A percentile compares a stretch with the other conserved stretches of the same genome.
phyloP scores from a whole-genome alignment of 2,329 filamentous ascomycete genomes.

The Xylaria hypoxylon region DNA sequence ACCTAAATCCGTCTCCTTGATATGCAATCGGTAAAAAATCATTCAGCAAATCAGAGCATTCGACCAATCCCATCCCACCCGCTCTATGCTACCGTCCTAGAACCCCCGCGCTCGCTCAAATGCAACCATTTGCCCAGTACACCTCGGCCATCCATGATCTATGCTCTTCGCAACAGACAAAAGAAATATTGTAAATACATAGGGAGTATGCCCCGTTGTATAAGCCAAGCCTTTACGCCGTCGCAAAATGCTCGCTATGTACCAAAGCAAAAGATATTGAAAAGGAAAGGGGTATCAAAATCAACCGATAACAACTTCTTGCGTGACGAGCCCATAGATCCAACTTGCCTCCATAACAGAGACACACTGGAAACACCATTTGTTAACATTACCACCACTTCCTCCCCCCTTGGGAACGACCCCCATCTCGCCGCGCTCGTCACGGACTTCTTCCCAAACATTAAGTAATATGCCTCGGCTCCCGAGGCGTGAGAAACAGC shows the following conservation, averaged over 20 bases:
- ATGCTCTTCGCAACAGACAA: conserved; percentile 23
- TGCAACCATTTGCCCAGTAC: conserved; percentile 32
- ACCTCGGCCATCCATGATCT: conserved; percentile 17
- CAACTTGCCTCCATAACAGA: conserved; percentile 65
- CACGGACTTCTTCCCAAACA: conserved; percentile 82
- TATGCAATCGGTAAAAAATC: conserved; percentile 11
- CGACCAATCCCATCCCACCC: conserved; percentile 8
- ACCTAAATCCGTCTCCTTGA: neutral
- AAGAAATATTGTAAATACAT: conserved; percentile 24
- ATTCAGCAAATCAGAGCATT: conserved; percentile 9
- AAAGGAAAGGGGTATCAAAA: conserved; percentile 39
- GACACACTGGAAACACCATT: conserved; percentile 73
- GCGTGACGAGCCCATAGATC: conserved; percentile 68
- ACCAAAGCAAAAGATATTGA: conserved; percentile 17
- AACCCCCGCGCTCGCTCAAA: conserved; percentile 33
- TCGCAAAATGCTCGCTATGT: conserved; percentile 16
- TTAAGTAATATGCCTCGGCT: conserved; percentile 88
- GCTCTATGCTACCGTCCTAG: conserved; percentile 27
- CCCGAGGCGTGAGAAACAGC: conserved; percentile 85
- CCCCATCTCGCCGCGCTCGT: conserved; percentile 68
- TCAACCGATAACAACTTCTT: conserved; percentile 62
- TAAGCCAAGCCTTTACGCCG: conserved; percentile 18
- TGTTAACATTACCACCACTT: conserved; percentile 65
- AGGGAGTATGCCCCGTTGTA: conserved; percentile 3
- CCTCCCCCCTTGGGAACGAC: conserved; percentile 63